Evolutionary conservation across 345 rosid species (phyloP).

Genomic region (Rhizophora mangle): DNA sequence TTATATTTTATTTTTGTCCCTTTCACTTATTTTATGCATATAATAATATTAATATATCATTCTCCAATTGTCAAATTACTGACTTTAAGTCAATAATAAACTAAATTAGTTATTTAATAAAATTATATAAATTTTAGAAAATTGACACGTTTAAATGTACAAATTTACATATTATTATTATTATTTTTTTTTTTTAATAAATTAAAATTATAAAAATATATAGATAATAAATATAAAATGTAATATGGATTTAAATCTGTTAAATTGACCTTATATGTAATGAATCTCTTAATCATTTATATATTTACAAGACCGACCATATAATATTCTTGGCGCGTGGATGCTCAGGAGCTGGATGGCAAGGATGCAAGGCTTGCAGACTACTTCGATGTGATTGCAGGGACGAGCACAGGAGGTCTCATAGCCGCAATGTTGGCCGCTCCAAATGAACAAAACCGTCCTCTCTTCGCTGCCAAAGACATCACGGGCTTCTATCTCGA

Average conservation of each 20-base stretch:
- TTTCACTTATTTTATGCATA: too few species aligned
- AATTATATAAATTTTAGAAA: too few species aligned
- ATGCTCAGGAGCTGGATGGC: constrained; percentile 14
- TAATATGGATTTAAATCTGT: too few species aligned
- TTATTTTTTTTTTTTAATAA: too few species aligned
- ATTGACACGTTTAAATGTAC: too few species aligned
- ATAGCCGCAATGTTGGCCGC: constrained; percentile 23
- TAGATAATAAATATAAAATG: too few species aligned
- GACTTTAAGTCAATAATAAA: too few species aligned
- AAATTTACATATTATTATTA: too few species aligned
- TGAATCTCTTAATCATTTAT: not conserved
- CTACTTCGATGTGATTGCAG: constrained; percentile 22
- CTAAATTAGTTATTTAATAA: too few species aligned
- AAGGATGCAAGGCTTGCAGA: constrained; percentile 18
- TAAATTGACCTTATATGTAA: not conserved
- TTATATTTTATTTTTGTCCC: not conserved
- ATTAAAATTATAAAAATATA: too few species aligned
- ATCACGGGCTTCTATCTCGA: constrained; percentile 29
- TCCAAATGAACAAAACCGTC: constrained; percentile 9
- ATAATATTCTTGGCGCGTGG: not conserved
- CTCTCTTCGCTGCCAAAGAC: constrained; percentile 15
- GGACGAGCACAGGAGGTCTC: constrained; percentile 27
- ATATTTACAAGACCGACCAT: not conserved
- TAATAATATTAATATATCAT: too few species aligned
- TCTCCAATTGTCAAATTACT: too few species aligned